These are phyloP conservation scores for Penicillium macrosclerotiorum DNA, from an alignment of 495 filamentous ascomycete species.

Conservation along the genomic window DNA sequence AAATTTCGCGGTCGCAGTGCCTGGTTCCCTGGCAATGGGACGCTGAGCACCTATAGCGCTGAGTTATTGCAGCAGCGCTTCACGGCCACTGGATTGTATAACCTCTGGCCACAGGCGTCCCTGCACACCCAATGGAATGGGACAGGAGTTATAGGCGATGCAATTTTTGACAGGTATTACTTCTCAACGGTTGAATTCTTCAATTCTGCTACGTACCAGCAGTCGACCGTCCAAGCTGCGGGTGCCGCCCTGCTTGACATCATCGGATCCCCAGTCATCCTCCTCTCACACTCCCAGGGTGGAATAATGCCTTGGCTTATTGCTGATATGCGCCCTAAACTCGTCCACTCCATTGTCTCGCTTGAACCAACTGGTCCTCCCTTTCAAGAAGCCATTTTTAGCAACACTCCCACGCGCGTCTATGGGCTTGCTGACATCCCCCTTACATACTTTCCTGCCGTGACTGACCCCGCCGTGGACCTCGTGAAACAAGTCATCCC, in stretches of 20 bases:
- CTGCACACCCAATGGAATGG: constrained; percentile 52
- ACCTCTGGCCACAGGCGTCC: constrained; percentile 42
- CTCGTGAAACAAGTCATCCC: constrained; percentile 26
- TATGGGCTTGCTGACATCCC: constrained; percentile 52
- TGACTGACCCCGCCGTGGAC: constrained; percentile 25
- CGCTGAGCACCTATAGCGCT: constrained; percentile 27
- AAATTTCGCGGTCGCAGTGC: constrained; percentile 43
- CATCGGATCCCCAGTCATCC: constrained; percentile 43
- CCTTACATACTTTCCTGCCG: constrained; percentile 48
- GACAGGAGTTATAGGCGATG: constrained; percentile 40
- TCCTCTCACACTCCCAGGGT: constrained; percentile 54
- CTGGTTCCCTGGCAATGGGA: constrained; percentile 27
- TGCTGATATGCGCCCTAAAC: constrained; percentile 43
- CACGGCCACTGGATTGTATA: constrained; percentile 34
- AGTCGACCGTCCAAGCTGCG: constrained; percentile 42
- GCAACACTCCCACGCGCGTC: constrained; percentile 20
- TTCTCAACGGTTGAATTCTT: constrained; percentile 42
- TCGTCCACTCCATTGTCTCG: constrained; percentile 47
- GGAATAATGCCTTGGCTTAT: constrained; percentile 49
- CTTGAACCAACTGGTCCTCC: constrained; percentile 57
- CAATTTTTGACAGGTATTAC: constrained; percentile 46
- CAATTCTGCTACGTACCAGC: constrained; percentile 32
- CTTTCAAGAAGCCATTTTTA: constrained; percentile 35
- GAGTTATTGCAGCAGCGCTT: constrained; percentile 37
- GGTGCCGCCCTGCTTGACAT: constrained; percentile 45